Evolutionary conservation across 139 green algal genomes (phyloP), one percentile per base, ranked within the genome.

Genomic region (Micractinium conductrix): DNA sequence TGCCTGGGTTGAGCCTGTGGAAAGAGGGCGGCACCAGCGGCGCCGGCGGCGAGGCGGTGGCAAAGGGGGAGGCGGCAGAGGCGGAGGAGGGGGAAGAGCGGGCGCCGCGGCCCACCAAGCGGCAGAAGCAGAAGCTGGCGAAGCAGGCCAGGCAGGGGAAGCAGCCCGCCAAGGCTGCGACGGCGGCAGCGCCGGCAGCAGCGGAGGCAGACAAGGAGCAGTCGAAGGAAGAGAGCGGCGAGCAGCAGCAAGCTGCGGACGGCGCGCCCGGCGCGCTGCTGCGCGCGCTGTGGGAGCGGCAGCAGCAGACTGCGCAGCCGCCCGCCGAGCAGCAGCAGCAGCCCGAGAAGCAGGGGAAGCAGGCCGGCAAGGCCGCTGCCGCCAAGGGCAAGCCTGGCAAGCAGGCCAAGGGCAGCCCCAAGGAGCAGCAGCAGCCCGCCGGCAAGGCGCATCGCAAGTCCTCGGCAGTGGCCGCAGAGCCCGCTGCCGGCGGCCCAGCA

Each of bases 271-370:
- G 65, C 65, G 43, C 33, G 33, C 28, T n/a, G 30, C 74, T 81
- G 35, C 74, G 74, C 6, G 38, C 38, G 22, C 76, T 82, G 26
- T 82, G 76, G 76, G 26, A 72, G 76, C 37, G 44, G 62, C 42
- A 16, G 78, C 40, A 44, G 78, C 42, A 35, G 30, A 30, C 14
- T 10, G 12, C 33, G 60, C 40, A 75, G n/a, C 42, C 16, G 3
- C 6, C 40, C 9, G 37, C 22, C 16, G 55, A 30, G 10, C 55
- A 33, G 1, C 50, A 33, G 50, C 48, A 68, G 50, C 50, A 35
- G 35, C 9, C 1, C 0, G 35, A 37, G 35, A 35, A 53, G 35
- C 55, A 69, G 48, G 44, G 28, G 21, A 65, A 79, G 45, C 53
- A 62, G n/a, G n/a, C n/a, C n/a, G 26, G 28, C 33, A 62, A 63